phyloP scores from a whole-genome alignment of 768 basidiomycete genomes.

The Crepidotus variabilis region DNA sequence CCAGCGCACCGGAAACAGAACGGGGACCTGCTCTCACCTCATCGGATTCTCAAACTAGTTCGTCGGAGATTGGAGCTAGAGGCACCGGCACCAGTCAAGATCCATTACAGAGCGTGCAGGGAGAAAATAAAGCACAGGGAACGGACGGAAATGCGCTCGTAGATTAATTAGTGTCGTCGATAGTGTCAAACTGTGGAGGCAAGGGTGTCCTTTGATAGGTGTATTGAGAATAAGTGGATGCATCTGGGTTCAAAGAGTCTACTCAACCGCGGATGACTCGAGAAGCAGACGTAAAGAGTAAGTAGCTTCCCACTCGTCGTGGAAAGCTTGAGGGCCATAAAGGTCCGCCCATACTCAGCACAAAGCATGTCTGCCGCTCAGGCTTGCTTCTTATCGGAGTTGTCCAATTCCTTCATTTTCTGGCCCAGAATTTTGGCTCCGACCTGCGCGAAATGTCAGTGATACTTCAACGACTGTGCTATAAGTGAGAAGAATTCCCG shows the following conservation, averaged over 20 bases:
- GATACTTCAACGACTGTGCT: conserved; percentile 11
- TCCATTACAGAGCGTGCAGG: conserved; percentile 19
- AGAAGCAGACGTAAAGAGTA: background rate
- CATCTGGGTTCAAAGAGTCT: background rate
- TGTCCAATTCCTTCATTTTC: conserved; percentile 46
- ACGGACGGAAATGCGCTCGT: background rate
- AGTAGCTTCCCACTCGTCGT: background rate
- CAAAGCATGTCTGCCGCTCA: conserved; percentile 12
- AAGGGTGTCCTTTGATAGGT: background rate
- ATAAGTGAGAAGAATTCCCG: conserved; percentile 15
- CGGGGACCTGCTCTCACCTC: conserved; percentile 6
- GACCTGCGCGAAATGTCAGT: conserved; percentile 44
- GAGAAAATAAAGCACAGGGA: background rate
- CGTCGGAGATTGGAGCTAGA: conserved; percentile 15
- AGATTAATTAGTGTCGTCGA: background rate
- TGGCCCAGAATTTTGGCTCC: conserved; percentile 76
- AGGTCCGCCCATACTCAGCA: background rate
- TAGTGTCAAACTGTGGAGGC: background rate
- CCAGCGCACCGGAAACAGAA: conserved; percentile 8
- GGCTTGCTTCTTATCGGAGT: conserved; percentile 32
- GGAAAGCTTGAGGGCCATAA: background rate
- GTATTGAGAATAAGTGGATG: background rate
- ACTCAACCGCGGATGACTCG: background rate
- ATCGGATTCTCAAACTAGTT: conserved; percentile 7
- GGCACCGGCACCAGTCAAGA: conserved; percentile 16